Base-by-base conservation (phyloP, 2,329 filamentous ascomycete genomes). In the Pochonia chlamydosporia region DNA sequence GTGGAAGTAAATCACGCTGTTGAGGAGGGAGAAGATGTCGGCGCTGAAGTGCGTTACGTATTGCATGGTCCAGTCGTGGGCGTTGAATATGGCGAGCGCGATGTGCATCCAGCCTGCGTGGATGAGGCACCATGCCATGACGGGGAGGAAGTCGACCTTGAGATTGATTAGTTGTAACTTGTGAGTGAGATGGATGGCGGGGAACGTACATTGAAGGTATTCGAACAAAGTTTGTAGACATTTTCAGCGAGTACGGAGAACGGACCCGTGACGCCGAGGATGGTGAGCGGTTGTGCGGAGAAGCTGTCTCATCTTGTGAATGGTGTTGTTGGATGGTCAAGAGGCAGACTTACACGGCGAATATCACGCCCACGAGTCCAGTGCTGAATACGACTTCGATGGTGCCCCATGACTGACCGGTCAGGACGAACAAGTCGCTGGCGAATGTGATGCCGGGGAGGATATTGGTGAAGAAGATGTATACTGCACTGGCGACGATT, bases 61-160 rank as follows among this genome's bases (percentile, higher is more conserved):
- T 55, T 78, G 72, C 82, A 85, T 85, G 0, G 81, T 85, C 78
- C 80, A 85, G 61, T 84, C 81, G 57, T 85, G 81, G 4, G 81
- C 81, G 60, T 85, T 85, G 63, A 84, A 76, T 43, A 84, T 75
- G 46, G 81, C 81, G 11, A 85, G 69, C 3, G 84, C 62, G 54
- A 76, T 77, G 57, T 83, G 79, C 71, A 85, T 77, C 82, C 82
- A 85, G 7, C 71, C 76, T 6, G 81, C 71, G 58, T 85, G 81
- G 44, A 85, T 81, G 30, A 84, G 70, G 3, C 78, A 75, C 81
- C 81, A 85, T 2, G 82, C 79, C 79, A 85, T 85, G 59, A 85
- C 78, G 1, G 78, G 73, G n/a, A 85, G 67, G 58, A 84, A 85
- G 18, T 76, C 68, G 43, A 82, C 73, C 69, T 78, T 48, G 1